A percentile compares a stretch with the other conserved stretches of the same genome.
Conservation (phyloP, 352 stramenopile genomes). For the Globisporangium echinulatum region DNA sequence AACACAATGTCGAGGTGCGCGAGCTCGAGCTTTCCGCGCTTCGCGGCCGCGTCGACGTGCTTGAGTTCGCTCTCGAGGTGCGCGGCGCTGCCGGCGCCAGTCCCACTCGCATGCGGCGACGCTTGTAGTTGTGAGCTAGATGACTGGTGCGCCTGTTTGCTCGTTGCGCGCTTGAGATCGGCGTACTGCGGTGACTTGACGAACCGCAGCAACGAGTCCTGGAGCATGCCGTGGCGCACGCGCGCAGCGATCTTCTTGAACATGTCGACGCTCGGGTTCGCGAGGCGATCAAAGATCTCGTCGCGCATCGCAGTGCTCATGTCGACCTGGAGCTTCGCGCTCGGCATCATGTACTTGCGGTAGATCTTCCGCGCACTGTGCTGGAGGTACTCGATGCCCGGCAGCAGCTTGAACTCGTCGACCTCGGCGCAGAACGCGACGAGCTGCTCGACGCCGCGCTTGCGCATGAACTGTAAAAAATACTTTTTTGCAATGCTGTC, state of each 20-base stretch:
- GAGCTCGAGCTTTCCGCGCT: conserved; percentile 69
- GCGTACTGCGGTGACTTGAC: conserved; percentile 66
- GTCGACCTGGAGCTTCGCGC: conserved; percentile 72
- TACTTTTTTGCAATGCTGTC: conserved; percentile 67
- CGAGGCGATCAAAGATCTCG: conserved; percentile 55
- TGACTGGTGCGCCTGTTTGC: conserved; percentile 13
- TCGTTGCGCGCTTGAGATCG: conserved; percentile 42
- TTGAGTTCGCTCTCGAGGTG: conserved; percentile 40
- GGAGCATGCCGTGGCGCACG: conserved; percentile 64
- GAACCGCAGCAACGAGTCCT: conserved; percentile 72
- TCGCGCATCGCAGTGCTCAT: conserved; percentile 79
- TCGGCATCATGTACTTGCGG: conserved; percentile 76
- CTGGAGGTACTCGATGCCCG: conserved; percentile 79
- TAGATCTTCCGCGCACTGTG: conserved; percentile 85
- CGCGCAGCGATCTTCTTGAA: conserved; percentile 72
- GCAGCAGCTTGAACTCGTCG: conserved; percentile 72
- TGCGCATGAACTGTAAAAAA: conserved; percentile 72
- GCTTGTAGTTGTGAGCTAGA: too few species aligned
- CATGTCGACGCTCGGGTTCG: conserved; percentile 77
- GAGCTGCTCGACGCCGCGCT: conserved; percentile 50
- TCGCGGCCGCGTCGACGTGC: conserved; percentile 52
- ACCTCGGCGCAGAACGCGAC: conserved; percentile 76
- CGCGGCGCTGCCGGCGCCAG: neutral
- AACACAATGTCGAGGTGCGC: conserved; percentile 69
- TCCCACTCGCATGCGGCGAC: too few species aligned